These are phyloP conservation scores for Fraxinus excelsior DNA, from an alignment of 257 asterid species.

Conservation along the genomic window DNA sequence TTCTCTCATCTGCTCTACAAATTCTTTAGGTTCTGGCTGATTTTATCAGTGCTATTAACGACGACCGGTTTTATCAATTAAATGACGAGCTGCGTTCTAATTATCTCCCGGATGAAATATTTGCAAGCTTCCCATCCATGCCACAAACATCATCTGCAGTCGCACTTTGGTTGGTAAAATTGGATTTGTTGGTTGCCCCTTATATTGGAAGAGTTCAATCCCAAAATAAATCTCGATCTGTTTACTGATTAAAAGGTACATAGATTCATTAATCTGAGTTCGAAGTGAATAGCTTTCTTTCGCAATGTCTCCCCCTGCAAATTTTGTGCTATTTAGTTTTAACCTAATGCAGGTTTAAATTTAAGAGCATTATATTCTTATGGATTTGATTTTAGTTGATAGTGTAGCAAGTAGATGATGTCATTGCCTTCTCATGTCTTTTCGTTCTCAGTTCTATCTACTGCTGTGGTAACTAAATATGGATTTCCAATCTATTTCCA, in stretches of 20 bases:
- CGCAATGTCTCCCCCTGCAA: constrained; percentile 16
- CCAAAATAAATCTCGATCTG: constrained; percentile 28
- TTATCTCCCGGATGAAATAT: constrained; percentile 52
- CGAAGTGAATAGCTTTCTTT: constrained; percentile 4
- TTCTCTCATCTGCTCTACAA: neutral
- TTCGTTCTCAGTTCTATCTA: neutral
- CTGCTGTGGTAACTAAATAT: neutral
- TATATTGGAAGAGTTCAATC: constrained; percentile 40
- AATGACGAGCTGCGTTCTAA: constrained; percentile 33
- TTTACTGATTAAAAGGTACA: constrained; percentile 51
- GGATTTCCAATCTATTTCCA: neutral
- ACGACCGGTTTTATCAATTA: constrained; percentile 65
- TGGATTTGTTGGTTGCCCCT: constrained; percentile 71
- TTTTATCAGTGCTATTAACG: constrained; percentile 73
- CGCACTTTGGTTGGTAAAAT: constrained; percentile 85
- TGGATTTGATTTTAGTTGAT: neutral
- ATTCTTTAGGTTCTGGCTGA: constrained; percentile 76
- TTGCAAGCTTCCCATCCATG: constrained; percentile 65
- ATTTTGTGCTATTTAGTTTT: constrained; percentile 11
- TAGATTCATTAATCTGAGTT: constrained; percentile 13
- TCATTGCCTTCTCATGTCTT: too few species aligned
- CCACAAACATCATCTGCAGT: constrained; percentile 80
- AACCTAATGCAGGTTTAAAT: neutral
- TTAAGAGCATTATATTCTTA: neutral
- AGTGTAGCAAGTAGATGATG: neutral